Evolutionary conservation across 257 asterid species (phyloP).

Genomic region (Misopates orontium): DNA sequence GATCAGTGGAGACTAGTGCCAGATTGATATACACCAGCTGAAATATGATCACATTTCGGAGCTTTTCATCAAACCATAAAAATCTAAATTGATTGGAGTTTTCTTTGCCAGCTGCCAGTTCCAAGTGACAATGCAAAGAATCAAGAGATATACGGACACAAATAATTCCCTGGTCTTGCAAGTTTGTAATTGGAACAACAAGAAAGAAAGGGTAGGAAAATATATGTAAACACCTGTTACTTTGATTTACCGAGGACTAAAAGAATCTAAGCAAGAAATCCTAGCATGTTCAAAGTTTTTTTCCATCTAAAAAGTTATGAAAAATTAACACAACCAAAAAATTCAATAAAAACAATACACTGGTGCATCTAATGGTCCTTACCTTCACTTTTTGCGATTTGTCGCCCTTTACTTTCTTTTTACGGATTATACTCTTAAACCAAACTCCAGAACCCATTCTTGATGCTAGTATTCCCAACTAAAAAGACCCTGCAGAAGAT

Average conservation of each 20-base stretch:
- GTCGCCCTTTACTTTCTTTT: constrained; percentile 48
- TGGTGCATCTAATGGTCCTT: constrained; percentile 19
- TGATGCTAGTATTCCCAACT: constrained; percentile 30
- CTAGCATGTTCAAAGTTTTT: not conserved
- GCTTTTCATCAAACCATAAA: not conserved
- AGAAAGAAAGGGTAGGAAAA: not conserved
- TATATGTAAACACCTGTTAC: not conserved
- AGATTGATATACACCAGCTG: too few relatives aligned
- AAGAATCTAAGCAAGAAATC: not conserved
- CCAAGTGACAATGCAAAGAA: not conserved
- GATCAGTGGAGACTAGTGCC: too few relatives aligned
- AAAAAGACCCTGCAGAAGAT: constrained; percentile 34
- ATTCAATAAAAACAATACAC: not conserved
- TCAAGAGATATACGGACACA: not conserved
- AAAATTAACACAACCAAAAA: not conserved
- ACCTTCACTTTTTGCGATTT: constrained; percentile 58
- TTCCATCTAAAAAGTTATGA: not conserved
- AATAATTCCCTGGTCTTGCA: not conserved
- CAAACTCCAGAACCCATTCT: constrained; percentile 56
- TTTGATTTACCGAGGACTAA: not conserved
- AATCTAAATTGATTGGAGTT: not conserved
- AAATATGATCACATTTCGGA: not conserved
- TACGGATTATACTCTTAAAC: constrained; percentile 50
- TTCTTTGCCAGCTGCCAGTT: not conserved
- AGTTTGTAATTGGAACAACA: not conserved